Percentiles rank a stretch among this genome's conserved stretches.
These are phyloP conservation scores for Malbranchea cinnamomea DNA, from an alignment of 2,329 filamentous ascomycete genomes.

Conservation along the genomic window DNA sequence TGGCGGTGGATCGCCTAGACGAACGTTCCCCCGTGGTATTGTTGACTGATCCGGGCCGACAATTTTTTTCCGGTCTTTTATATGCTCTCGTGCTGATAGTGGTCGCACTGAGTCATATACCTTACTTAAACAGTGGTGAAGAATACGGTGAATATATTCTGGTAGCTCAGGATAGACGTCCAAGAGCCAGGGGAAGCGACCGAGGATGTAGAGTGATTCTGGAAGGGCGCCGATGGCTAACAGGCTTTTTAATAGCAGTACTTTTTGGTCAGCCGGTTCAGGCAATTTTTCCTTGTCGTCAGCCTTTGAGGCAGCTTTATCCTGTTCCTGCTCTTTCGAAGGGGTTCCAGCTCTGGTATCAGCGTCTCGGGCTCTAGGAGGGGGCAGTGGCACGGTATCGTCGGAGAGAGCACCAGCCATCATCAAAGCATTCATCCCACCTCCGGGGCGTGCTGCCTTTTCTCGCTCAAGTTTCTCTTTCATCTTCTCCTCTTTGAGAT, in stretches of 20 bases:
- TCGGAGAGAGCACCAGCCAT: conserved; percentile 78
- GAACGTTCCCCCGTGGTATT: conserved; percentile 54
- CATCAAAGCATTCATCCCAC: conserved; percentile 66
- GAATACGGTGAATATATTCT: conserved; percentile 67
- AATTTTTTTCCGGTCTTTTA: conserved; percentile 36
- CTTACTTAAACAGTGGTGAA: conserved; percentile 67
- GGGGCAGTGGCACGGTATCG: conserved; percentile 47
- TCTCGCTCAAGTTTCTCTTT: conserved; percentile 71
- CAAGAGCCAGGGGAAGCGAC: conserved; percentile 81
- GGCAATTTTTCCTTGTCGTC: conserved; percentile 41
- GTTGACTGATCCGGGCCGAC: conserved; percentile 49
- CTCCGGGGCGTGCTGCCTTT: conserved; percentile 52
- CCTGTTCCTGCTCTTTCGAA: conserved; percentile 38
- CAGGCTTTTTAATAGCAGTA: conserved; percentile 66
- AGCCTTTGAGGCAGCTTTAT: conserved; percentile 23
- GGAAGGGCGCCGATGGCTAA: conserved; percentile 84
- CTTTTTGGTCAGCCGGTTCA: conserved; percentile 77
- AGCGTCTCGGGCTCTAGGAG: conserved; percentile 36
- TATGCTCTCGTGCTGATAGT: conserved; percentile 23
- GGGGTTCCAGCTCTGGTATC: conserved; percentile 37
- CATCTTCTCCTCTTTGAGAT: conserved; percentile 51
- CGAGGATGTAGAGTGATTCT: conserved; percentile 82
- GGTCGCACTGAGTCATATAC: conserved; percentile 46
- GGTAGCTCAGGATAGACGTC: conserved; percentile 72
- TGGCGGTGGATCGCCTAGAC: conserved; percentile 42